These are phyloP conservation scores for Nidula microcarpa DNA, from an alignment of 768 basidiomycete species.

Conservation along the genomic window DNA sequence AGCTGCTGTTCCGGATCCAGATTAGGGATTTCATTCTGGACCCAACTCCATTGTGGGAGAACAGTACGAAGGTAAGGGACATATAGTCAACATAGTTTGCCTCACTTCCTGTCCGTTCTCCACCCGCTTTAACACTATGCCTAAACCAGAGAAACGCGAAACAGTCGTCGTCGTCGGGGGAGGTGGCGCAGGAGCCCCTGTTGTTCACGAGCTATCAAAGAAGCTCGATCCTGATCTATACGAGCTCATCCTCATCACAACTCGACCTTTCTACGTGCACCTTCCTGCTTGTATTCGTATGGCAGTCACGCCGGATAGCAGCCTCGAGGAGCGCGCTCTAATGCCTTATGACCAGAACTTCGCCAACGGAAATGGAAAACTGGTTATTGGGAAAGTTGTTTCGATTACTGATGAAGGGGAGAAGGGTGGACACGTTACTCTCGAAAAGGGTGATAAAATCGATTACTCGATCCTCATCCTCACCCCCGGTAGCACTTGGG, in stretches of 20 bases:
- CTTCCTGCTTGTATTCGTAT: slow-evolving; percentile 50
- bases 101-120: not conserved
- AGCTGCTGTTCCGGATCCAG: too few relatives aligned
- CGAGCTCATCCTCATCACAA: slow-evolving; percentile 50
- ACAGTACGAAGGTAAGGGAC: too few relatives aligned
- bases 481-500: slow-evolving; percentile 54
- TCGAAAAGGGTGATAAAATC: slow-evolving; percentile 45
- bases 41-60: too few relatives aligned
- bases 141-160: not conserved
- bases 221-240: slow-evolving; percentile 44
- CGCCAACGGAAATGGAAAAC: slow-evolving; percentile 41
- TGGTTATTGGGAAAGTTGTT: slow-evolving; percentile 34
- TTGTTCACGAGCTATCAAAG: slow-evolving; percentile 45
- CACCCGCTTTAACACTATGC: not conserved
- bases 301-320: slow-evolving; percentile 36
- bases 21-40: too few relatives aligned
- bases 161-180: slow-evolving; percentile 1
- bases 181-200: not conserved
- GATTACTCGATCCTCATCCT: slow-evolving; percentile 55
- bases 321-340: slow-evolving; percentile 38
- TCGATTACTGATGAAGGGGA: slow-evolving; percentile 10
- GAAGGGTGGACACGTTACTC: slow-evolving; percentile 43
- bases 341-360: slow-evolving; percentile 56
- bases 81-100: not conserved
- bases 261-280: slow-evolving; percentile 45